Conservation (phyloP, 495 filamentous ascomycete genomes). For the Aspergillus bridgeri region DNA sequence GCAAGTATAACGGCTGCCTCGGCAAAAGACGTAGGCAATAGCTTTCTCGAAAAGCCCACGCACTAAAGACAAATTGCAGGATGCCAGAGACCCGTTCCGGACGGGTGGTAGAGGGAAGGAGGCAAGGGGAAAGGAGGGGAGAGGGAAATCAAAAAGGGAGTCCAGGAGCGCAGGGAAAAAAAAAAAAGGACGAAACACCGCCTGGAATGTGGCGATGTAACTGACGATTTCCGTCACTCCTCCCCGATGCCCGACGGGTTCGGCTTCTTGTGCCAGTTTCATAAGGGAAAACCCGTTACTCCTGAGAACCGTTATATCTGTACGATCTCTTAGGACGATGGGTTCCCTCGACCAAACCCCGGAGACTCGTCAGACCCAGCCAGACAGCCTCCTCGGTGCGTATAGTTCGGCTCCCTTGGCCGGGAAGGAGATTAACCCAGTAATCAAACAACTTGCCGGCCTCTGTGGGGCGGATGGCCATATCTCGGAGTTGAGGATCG, state of each 20-base stretch:
- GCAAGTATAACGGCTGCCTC: neutral
- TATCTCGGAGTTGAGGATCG: slow-evolving; percentile 55
- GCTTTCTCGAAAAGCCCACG: neutral
- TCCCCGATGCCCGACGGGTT: neutral
- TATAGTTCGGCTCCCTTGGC: slow-evolving; percentile 73
- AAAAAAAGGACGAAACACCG: neutral
- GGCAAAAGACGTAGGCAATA: neutral
- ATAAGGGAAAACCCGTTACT: neutral
- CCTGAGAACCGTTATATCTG: neutral
- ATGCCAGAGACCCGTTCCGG: neutral
- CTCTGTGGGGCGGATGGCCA: slow-evolving; percentile 51
- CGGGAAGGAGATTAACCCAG: slow-evolving; percentile 72
- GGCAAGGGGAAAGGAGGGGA: neutral
- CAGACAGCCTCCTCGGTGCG: slow-evolving; percentile 76
- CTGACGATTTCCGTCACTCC: neutral
- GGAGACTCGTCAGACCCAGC: slow-evolving; percentile 60
- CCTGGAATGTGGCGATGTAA: neutral
- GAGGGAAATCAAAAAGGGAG: neutral
- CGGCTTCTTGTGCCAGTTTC: neutral
- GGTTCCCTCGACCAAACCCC: slow-evolving; percentile 39
- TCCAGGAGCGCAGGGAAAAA: neutral
- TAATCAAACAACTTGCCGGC: slow-evolving; percentile 68
- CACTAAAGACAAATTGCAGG: neutral
- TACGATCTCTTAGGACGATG: slow-evolving; percentile 8
- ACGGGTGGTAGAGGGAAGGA: neutral